phyloP scores from a whole-genome alignment of 495 filamentous ascomycete genomes.

The Xylaria scruposa region DNA sequence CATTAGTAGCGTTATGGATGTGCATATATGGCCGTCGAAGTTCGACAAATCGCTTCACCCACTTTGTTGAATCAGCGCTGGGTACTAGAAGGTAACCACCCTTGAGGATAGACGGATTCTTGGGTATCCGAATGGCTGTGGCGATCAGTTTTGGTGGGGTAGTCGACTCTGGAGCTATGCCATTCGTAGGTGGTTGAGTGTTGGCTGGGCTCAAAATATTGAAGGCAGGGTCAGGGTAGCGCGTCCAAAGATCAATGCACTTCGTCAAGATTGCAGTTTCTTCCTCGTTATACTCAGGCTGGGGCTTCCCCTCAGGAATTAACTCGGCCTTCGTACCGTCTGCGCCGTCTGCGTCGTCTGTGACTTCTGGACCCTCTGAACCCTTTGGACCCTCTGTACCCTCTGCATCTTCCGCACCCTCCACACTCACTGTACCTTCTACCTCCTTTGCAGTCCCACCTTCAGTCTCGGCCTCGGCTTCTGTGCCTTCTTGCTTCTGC shows the following conservation, averaged over 20 bases:
- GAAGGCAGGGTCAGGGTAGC: slow-evolving; percentile 73
- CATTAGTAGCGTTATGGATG: slow-evolving; percentile 79
- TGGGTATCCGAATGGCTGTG: slow-evolving; percentile 72
- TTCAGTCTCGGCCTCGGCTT: not conserved
- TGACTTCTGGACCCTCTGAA: slow-evolving; percentile 18
- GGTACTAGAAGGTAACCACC: slow-evolving; percentile 84
- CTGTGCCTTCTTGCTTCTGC: slow-evolving; percentile 21
- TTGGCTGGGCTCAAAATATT: slow-evolving; percentile 77
- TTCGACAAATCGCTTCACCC: slow-evolving; percentile 92
- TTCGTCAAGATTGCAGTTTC: slow-evolving; percentile 68
- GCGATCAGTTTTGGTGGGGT: slow-evolving; percentile 65
- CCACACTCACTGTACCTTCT: slow-evolving; percentile 15
- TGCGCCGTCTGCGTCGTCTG: slow-evolving; percentile 10
- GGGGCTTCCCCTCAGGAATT: slow-evolving; percentile 14
- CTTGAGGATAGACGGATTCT: slow-evolving; percentile 77
- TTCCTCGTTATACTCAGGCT: slow-evolving; percentile 58
- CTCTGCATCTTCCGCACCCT: slow-evolving; percentile 1
- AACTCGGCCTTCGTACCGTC: slow-evolving; percentile 20
- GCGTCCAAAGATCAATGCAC: slow-evolving; percentile 79
- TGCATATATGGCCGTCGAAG: slow-evolving; percentile 92
- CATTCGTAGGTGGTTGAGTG: slow-evolving; percentile 74
- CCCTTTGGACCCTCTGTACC: slow-evolving; percentile 15
- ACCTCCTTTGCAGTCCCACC: too few relatives aligned
- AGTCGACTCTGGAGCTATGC: slow-evolving; percentile 51
- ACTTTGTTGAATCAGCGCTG: slow-evolving; percentile 73